Evolutionary conservation across 1,284 basidiomycete species (phyloP).

Genomic region (Sanghuangporus sanghuang): DNA sequence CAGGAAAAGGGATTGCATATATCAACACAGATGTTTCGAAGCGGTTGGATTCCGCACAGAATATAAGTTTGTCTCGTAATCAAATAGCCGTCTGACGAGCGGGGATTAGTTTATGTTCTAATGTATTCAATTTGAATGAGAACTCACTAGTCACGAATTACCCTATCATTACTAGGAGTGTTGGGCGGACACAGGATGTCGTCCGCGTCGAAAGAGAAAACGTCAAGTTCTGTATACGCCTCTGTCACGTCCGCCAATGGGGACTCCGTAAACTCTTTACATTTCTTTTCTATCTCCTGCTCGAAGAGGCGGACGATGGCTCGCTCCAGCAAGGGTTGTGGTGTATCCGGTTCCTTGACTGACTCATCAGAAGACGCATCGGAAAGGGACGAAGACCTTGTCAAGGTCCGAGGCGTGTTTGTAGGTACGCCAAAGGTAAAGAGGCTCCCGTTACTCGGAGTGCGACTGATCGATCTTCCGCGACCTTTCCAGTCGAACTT

Average conservation of each 20-base stretch:
- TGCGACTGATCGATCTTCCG: not conserved
- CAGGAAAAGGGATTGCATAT: too few species aligned
- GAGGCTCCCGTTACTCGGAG: not conserved
- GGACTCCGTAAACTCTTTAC: slow-evolving; percentile 1
- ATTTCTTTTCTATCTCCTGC: not conserved
- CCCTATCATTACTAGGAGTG: not conserved
- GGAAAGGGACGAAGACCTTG: not conserved
- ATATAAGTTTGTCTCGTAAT: too few species aligned
- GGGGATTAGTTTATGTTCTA: too few species aligned
- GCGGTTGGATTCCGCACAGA: too few species aligned
- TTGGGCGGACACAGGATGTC: not conserved
- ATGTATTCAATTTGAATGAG: too few species aligned
- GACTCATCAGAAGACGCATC: not conserved
- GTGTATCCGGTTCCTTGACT: not conserved
- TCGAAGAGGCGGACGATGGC: not conserved
- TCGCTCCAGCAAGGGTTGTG: not conserved
- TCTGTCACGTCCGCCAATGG: not conserved
- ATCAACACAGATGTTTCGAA: too few species aligned
- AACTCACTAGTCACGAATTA: not conserved
- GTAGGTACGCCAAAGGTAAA: not conserved
- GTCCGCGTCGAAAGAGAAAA: not conserved
- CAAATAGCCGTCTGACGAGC: too few species aligned
- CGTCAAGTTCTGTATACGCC: not conserved
- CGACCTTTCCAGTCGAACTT: not conserved
- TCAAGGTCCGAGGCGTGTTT: not conserved